phyloP scores from a whole-genome alignment of 805 yeast species.

The Candida gorgasii region DNA sequence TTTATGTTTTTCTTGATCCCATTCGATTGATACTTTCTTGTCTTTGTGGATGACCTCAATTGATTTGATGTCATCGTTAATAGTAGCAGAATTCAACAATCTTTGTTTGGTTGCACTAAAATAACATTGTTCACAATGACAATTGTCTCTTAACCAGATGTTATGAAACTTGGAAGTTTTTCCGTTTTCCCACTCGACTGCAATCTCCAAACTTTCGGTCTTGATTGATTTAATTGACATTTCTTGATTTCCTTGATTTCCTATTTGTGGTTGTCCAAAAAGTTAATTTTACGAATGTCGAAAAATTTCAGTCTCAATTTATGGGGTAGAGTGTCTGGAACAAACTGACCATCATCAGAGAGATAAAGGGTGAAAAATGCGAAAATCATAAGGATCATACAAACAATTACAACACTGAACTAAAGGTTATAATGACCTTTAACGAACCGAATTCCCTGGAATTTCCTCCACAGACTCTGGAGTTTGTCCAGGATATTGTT shows the following conservation, averaged over 20 bases:
- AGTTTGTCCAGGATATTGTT: neutral
- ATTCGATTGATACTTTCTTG: slow-evolving; percentile 21
- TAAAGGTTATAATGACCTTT: slow-evolving; percentile 1
- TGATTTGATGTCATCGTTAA: slow-evolving; percentile 32
- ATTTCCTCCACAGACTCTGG: too few species aligned
- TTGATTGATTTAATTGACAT: neutral
- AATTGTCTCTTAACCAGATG: slow-evolving; percentile 67
- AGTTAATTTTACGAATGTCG: neutral
- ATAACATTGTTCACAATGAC: slow-evolving; percentile 58
- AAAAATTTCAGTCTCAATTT: neutral
- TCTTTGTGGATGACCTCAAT: slow-evolving; percentile 14
- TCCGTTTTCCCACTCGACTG: slow-evolving; percentile 2
- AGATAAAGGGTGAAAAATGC: slow-evolving; percentile 7
- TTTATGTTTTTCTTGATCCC: slow-evolving; percentile 44
- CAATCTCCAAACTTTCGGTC: neutral
- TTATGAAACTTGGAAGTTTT: slow-evolving; percentile 30
- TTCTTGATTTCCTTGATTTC: neutral
- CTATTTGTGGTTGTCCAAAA: neutral
- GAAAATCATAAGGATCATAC: slow-evolving; percentile 1
- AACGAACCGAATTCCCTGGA: neutral
- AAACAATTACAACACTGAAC: too few species aligned
- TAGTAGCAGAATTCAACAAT: slow-evolving; percentile 52
- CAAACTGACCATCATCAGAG: neutral
- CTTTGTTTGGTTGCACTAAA: slow-evolving; percentile 60
- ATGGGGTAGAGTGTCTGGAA: neutral